These are phyloP conservation scores for Dendrocalamus sinicus DNA, from an alignment of 176 grass and related monocot genomes.

Conservation along the genomic window DNA sequence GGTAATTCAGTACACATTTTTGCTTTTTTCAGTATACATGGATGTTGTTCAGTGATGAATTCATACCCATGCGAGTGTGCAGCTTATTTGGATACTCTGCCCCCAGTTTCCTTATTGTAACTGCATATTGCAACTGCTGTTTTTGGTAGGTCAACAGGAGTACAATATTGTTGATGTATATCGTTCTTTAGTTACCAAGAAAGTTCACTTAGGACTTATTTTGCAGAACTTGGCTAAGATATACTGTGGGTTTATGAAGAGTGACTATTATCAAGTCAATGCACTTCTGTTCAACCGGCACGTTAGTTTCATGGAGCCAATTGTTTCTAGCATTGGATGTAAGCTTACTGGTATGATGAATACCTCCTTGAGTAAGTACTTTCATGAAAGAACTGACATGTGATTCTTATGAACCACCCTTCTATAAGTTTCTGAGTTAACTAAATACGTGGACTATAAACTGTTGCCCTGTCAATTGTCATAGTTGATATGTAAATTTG, in stretches of 20 bases:
- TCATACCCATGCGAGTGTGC: slow-evolving; percentile 1
- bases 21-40: slow-evolving; percentile 6
- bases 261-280: not conserved
- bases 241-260: not conserved
- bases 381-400: slow-evolving; percentile 20
- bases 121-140: slow-evolving; percentile 23
- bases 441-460: not conserved
- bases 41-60: slow-evolving; percentile 34
- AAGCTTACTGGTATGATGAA: slow-evolving; percentile 35
- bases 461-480: slow-evolving; percentile 2
- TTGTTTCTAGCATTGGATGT: not conserved
- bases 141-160: slow-evolving; percentile 22
- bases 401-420: slow-evolving; percentile 26
- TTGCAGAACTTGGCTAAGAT: slow-evolving; percentile 36
- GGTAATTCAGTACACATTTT: slow-evolving; percentile 15
- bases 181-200: slow-evolving; percentile 1
- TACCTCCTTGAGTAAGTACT: slow-evolving; percentile 16
- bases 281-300: slow-evolving; percentile 26
- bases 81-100: slow-evolving; percentile 28
- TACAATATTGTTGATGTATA: not conserved
- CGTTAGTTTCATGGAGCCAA: slow-evolving; percentile 23
- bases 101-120: slow-evolving; percentile 22
- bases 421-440: slow-evolving; percentile 19
- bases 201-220: slow-evolving; percentile 28
- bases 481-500: slow-evolving; percentile 30